Evolutionary conservation across 2,329 filamentous ascomycete species (phyloP).

Genomic region (Trichoderma cornu-damae): DNA sequence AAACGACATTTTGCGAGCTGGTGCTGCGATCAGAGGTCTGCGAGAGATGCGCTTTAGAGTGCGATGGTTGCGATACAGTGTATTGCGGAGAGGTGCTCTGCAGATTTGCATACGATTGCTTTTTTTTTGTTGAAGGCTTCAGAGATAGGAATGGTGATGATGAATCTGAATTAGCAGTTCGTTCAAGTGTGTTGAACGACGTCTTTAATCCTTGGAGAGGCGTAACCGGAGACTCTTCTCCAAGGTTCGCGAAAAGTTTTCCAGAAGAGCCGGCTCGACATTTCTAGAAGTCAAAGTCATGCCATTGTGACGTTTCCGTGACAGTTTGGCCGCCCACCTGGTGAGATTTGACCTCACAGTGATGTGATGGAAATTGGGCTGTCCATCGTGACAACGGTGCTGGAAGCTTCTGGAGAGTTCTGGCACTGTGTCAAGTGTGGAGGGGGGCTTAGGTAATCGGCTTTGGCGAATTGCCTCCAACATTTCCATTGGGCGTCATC

Average conservation of each 20-base stretch:
- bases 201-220: conserved; percentile 10
- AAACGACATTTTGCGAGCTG: conserved; percentile 45
- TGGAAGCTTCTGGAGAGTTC: background rate
- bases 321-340: too few relatives aligned
- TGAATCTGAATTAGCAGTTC: background rate
- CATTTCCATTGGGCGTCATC: too few relatives aligned
- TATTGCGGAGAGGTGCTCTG: background rate
- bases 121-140: background rate
- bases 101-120: background rate
- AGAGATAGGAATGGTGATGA: background rate
- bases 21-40: background rate
- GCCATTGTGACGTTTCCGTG: background rate
- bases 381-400: background rate
- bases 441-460: too few relatives aligned
- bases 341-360: background rate
- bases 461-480: too few relatives aligned
- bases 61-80: background rate
- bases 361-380: background rate
- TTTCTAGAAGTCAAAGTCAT: conserved; percentile 4
- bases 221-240: background rate
- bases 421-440: too few relatives aligned
- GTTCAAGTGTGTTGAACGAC: background rate
- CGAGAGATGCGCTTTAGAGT: background rate
- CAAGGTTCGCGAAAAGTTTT: background rate
- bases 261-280: background rate